Percentiles rank a stretch among this genome's conserved stretches.
phyloP scores from a whole-genome alignment of 1,139 yeast genomes.

The Hyphopichia khmerensis region DNA sequence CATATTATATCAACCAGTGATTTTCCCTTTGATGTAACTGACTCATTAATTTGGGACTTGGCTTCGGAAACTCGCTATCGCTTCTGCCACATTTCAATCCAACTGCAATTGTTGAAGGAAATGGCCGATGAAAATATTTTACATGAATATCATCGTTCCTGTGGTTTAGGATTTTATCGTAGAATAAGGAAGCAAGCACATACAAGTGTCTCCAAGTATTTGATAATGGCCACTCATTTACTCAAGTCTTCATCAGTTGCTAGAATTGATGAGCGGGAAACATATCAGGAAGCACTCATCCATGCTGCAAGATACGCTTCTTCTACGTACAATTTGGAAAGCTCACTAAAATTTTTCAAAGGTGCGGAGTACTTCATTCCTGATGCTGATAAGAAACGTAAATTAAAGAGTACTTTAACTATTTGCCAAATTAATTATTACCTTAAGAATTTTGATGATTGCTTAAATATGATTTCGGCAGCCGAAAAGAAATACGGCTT shows the following conservation, averaged over 20 bases:
- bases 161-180: conserved; percentile 43
- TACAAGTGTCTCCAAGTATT: conserved; percentile 22
- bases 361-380: conserved; percentile 26
- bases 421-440: conserved; percentile 31
- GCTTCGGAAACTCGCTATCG: conserved; percentile 32
- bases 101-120: conserved; percentile 24
- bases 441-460: conserved; percentile 26
- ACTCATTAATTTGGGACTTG: conserved; percentile 34
- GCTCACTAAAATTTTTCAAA: conserved; percentile 31
- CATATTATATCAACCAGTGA: conserved; percentile 30
- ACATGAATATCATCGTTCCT: conserved; percentile 32
- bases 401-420: conserved; percentile 27
- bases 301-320: conserved; percentile 40
- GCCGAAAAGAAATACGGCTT: conserved; percentile 21
- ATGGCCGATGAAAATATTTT: conserved; percentile 25
- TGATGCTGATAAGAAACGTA: conserved; percentile 15
- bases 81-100: conserved; percentile 39
- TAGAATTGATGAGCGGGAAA: conserved; percentile 21
- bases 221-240: conserved; percentile 36
- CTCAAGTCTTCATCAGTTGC: conserved; percentile 27
- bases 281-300: conserved; percentile 30
- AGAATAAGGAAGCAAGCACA: conserved; percentile 17
- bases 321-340: conserved; percentile 29
- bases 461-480: conserved; percentile 25
- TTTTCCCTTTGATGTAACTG: conserved; percentile 38